Evolutionary conservation across 2,329 filamentous ascomycete genomes (phyloP).

Genomic region (Hyphodiscus sp.): DNA sequence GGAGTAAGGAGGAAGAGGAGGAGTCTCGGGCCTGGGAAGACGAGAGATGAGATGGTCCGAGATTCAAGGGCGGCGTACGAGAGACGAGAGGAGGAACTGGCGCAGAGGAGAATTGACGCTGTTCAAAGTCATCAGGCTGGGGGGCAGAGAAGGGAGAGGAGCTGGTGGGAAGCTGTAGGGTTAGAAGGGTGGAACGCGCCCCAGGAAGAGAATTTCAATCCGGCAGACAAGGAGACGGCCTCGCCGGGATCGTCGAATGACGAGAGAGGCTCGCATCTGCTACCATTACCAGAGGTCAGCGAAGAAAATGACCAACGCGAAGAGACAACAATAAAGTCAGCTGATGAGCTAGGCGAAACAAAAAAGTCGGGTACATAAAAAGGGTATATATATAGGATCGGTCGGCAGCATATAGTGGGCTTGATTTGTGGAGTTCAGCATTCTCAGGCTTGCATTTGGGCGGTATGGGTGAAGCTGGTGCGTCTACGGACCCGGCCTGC

Average conservation of each 20-base stretch:
- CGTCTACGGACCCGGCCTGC: neutral
- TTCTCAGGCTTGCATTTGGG: neutral
- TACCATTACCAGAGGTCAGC: neutral
- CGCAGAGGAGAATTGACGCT: conserved; percentile 29
- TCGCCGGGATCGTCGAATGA: neutral
- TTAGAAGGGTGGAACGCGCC: conserved; percentile 22
- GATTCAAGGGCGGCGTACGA: conserved; percentile 43
- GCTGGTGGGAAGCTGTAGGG: conserved; percentile 30
- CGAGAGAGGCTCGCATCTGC: neutral
- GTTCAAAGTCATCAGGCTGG: conserved; percentile 6
- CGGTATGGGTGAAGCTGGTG: neutral
- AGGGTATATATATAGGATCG: neutral
- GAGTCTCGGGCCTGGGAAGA: conserved; percentile 38
- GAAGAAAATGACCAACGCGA: neutral
- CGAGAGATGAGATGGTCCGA: conserved; percentile 45
- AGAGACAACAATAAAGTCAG: neutral
- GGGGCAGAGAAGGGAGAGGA: conserved; percentile 23
- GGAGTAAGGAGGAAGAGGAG: conserved; percentile 19
- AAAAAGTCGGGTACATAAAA: neutral
- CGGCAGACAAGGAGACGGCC: neutral
- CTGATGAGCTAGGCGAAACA: neutral
- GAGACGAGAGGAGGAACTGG: conserved; percentile 42
- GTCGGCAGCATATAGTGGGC: neutral
- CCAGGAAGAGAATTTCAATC: conserved; percentile 15
- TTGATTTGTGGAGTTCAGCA: neutral